Base-by-base conservation (phyloP, 2,329 filamentous ascomycete genomes). In the Aspergillus latus region DNA sequence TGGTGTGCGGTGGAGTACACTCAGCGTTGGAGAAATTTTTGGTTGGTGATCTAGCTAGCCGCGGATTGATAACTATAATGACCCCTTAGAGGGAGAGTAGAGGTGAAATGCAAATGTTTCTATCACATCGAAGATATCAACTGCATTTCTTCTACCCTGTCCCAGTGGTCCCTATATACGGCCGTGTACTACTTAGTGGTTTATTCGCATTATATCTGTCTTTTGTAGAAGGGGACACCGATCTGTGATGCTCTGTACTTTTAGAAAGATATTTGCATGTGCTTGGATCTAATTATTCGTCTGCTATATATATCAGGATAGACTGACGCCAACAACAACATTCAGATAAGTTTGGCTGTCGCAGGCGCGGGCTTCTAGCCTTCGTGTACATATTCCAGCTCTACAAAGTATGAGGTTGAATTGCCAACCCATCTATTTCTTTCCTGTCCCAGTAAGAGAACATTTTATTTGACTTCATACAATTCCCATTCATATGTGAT, bases 11-110 rank as follows among this genome's bases (percentile, higher is more conserved):
- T 87, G 84, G 68, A 95, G 91, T 70, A 88, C 87, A 2, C 71
- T 90, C 59, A 90, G 91, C 63, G 85, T 97, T 9, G 86, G 85
- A 5, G 91, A 96, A 67, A 86, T 96, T 2, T 97, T 97, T 83
- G 93, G 94, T 11, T 94, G 87, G 82, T 82, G 81, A 30, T 64
- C 2, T 29, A 6, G 13, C 29, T 21, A 13, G 13, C 9, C 10
- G 3, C 15, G 3, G 28, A 42, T n/a, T 13, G 21, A 15, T 15
- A 21, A 13, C 49, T 7, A 50, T 21, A 50, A 32, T 13, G 10
- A 28, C 10, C 21, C 10, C 42, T 28, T 10, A 46, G 13, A 28
- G 15, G 15, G 15, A 45, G 1, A 21, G n/a, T 13, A 28, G 21
- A 45, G 26, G 9, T 34, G 21, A 21, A 21, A 21, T 21, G 21